Evolutionary conservation across 495 filamentous ascomycete species (phyloP).

Genomic region (Paragyromitra xinjiangensis): DNA sequence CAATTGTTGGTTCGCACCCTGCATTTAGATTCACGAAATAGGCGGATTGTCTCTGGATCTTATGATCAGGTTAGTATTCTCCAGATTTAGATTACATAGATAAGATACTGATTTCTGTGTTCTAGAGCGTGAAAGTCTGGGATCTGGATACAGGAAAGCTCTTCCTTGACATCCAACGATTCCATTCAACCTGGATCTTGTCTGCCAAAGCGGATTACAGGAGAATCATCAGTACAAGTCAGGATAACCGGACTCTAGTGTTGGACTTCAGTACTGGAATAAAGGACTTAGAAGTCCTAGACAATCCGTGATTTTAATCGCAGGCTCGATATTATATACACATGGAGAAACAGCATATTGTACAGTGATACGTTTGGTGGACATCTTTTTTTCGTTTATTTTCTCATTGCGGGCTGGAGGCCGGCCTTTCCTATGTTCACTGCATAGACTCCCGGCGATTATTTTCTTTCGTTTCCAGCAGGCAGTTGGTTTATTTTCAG

Average conservation of each 20-base stretch:
- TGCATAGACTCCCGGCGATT: conserved; percentile 36
- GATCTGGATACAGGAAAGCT: conserved; percentile 77
- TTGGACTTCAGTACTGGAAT: conserved; percentile 81
- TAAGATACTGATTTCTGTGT: conserved; percentile 32
- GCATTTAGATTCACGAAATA: conserved; percentile 83
- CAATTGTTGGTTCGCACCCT: conserved; percentile 82
- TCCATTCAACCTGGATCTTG: conserved; percentile 95
- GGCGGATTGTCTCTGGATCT: conserved; percentile 85
- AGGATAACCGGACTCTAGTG: conserved; percentile 89
- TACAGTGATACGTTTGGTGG: conserved; percentile 40
- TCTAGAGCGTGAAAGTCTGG: conserved; percentile 82
- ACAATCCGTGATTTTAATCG: conserved; percentile 48
- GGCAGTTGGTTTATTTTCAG: conserved; percentile 26
- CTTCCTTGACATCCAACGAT: conserved; percentile 80
- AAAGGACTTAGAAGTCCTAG: conserved; percentile 65
- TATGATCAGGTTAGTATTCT: conserved; percentile 77
- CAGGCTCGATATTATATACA: conserved; percentile 23
- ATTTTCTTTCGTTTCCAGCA: conserved; percentile 17
- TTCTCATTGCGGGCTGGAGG: conserved; percentile 20
- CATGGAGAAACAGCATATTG: conserved; percentile 29
- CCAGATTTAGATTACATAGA: neutral
- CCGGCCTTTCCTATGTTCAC: conserved; percentile 32
- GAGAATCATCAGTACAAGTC: conserved; percentile 89
- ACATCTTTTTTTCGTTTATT: conserved; percentile 14
- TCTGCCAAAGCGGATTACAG: conserved; percentile 94